Conservation (phyloP, 2,329 filamentous ascomycete genomes). For the Trichoderma oligosporum region DNA sequence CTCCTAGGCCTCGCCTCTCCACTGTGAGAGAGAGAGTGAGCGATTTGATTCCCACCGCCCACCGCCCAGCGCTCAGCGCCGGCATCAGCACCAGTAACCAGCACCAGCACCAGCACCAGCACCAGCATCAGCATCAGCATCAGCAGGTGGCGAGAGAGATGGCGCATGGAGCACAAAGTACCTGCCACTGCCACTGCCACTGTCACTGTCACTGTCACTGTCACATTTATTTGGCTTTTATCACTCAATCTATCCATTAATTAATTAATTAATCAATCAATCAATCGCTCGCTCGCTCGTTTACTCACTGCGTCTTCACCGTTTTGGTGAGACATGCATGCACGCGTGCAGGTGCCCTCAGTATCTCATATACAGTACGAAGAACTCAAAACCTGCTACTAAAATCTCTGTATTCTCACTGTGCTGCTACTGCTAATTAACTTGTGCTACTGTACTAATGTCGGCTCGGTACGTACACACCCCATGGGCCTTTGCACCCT, state of each 20-base stretch:
- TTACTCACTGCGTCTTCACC: too few relatives aligned
- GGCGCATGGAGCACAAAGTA: too few relatives aligned
- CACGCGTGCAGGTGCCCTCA: slow-evolving; percentile 6
- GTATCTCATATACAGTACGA: too few relatives aligned
- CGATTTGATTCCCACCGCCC: slow-evolving; percentile 9
- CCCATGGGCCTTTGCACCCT: slow-evolving; percentile 4
- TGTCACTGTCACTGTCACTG: too few relatives aligned
- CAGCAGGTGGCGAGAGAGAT: too few relatives aligned
- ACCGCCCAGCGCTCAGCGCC: too few relatives aligned
- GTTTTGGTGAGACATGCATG: slow-evolving; percentile 9
- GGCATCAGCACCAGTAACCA: background rate
- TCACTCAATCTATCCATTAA: too few relatives aligned
- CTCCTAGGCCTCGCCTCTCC: slow-evolving; percentile 4
- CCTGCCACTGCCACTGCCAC: too few relatives aligned
- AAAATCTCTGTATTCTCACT: background rate
- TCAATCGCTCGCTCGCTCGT: too few relatives aligned
- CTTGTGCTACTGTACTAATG: background rate
- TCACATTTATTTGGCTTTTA: too few relatives aligned
- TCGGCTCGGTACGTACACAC: background rate
- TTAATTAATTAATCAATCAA: too few relatives aligned
- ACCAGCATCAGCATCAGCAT: slow-evolving; percentile 6
- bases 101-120: background rate
- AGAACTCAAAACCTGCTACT: too few relatives aligned
- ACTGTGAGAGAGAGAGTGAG: background rate
- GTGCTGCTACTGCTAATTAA: background rate